Percentiles rank a stretch among this genome's conserved stretches.
Evolutionary conservation across 495 filamentous ascomycete genomes (phyloP).

Genomic region (Tuber brumale): DNA sequence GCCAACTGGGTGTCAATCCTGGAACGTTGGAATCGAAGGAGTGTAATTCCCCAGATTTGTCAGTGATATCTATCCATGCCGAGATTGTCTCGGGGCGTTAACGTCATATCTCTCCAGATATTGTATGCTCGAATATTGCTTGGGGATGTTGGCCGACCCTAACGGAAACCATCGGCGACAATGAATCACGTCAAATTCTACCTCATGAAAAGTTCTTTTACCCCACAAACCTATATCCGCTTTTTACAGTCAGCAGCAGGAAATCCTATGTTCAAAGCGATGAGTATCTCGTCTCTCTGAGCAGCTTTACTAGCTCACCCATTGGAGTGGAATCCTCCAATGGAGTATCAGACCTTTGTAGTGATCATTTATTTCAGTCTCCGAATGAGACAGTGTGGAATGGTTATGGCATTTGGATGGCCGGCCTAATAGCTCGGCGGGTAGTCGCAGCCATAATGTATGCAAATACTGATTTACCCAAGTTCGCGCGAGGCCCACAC

Average conservation of each 20-base stretch:
- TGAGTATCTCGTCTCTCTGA: neutral
- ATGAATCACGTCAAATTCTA: neutral
- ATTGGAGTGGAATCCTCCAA: no score
- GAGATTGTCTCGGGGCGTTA: neutral
- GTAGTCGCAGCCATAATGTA: neutral
- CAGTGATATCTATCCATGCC: neutral
- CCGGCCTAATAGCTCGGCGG: neutral
- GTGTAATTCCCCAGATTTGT: neutral
- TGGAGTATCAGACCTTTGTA: no score
- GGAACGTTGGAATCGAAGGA: neutral
- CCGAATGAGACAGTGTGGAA: neutral
- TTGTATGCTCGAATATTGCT: neutral
- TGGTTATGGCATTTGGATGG: neutral
- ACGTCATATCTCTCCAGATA: neutral
- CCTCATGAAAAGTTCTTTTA: neutral
- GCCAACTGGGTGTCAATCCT: neutral
- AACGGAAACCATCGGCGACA: neutral
- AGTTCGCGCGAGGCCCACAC: neutral
- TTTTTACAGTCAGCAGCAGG: neutral
- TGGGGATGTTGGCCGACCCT: neutral
- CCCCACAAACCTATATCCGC: neutral
- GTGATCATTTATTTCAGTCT: no score
- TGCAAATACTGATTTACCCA: neutral
- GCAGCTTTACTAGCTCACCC: no score
- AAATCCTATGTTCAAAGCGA: no score